phyloP scores from a whole-genome alignment of 2,329 filamentous ascomycete genomes.

The Fonsecaea erecta region DNA sequence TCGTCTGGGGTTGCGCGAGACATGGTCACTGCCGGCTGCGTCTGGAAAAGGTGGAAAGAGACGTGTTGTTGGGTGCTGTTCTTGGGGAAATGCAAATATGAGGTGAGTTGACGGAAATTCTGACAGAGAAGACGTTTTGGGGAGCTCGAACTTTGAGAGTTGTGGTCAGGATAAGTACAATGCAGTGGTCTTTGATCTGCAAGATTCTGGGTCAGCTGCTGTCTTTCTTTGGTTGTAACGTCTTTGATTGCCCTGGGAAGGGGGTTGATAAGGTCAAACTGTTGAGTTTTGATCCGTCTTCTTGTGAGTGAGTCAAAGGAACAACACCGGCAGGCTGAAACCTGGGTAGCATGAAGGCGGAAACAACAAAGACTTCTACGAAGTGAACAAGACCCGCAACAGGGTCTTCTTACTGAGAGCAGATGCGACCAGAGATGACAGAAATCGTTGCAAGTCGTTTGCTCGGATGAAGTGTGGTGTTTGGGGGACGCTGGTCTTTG shows the following conservation, averaged over 20 bases:
- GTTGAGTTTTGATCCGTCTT: constrained; percentile 1
- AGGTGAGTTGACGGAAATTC: not conserved
- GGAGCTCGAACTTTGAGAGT: not conserved
- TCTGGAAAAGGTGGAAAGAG: not conserved
- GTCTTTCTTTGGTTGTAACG: not conserved
- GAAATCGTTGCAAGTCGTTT: not conserved
- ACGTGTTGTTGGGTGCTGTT: not conserved
- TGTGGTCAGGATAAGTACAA: constrained; percentile 8
- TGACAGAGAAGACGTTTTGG: not conserved
- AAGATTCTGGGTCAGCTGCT: not conserved
- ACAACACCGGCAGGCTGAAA: not conserved
- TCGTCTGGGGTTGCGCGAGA: constrained; percentile 56
- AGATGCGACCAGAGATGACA: not conserved
- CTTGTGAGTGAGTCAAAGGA: not conserved
- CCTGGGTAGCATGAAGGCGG: not conserved
- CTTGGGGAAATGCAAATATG: not conserved
- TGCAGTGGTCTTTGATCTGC: not conserved
- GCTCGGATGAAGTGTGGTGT: not conserved
- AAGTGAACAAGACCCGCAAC: not conserved
- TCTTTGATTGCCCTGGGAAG: constrained; percentile 11
- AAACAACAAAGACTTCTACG: not conserved
- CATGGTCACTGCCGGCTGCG: constrained; percentile 46
- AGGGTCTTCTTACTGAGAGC: not conserved
- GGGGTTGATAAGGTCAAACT: constrained; percentile 9
- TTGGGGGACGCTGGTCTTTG: not conserved